Evolutionary conservation across 1,139 yeast genomes (phyloP), one percentile per base, ranked within the genome.

Genomic region (Geotrichum carabidarum): DNA sequence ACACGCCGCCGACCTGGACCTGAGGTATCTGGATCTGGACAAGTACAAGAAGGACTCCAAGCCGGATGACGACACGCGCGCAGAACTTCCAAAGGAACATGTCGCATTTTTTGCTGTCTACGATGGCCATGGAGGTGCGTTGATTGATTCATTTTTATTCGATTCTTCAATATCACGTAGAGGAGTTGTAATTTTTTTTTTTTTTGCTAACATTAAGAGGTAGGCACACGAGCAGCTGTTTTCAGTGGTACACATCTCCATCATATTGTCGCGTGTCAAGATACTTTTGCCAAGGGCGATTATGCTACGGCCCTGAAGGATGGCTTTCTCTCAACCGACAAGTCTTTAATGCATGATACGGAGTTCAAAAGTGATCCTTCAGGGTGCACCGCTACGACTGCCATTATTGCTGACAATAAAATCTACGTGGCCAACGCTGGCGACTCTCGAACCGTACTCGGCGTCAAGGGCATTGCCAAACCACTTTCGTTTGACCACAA

Each of bases 321-420:
- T 65, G 90, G 95, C 27, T 93, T 89, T 66, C 76, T 93, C 61
- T 82, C 82, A 53, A 82, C 95, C 57, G 99, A 93, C 73, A 82
- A 83, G 60, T 94, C 90, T 42, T 81, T 93, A 55, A 74, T 89
- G 58, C 78, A 81, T 60, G 89, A 76, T 54, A 73, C 78, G 54
- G 70, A 69, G 46, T 74, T 79, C 72, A 78, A 80, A 61, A 81
- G 82, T 63, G 98, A 91, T 70, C 91, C 88, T 60, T 85, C 95
- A 65, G 99, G 99, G 9, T 93, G 98, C 74, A 95, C 99, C 9
- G 97, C 98, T 45, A 93, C 99, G 1, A 80, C 95, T 1, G 87
- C 83, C 22, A 72, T 93, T 53, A 78, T 93, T 53, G 79, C 91
- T 8, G 72, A 77, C 15, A 70, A 75, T 27, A 71, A 76, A 56